Evolutionary conservation across 805 yeast genomes (phyloP), one percentile per base, ranked within the genome.

Genomic region (Diddensiella santjacobensis): DNA sequence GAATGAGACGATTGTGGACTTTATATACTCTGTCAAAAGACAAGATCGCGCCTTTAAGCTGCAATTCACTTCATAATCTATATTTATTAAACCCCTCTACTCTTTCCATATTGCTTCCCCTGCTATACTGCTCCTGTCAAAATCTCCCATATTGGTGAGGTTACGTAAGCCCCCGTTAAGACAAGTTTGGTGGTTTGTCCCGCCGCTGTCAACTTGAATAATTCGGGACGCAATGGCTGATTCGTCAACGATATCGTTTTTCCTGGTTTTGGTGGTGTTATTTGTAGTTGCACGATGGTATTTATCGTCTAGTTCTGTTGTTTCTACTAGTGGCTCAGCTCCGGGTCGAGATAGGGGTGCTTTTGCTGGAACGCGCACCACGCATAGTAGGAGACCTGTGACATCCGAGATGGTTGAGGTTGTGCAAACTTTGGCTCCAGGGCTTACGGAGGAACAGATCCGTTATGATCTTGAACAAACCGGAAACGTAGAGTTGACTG

Each of bases 1-100:
- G 61, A 80, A 83, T 49, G 98, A 91, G 58, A 80, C 85, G 26
- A 81, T 91, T 35, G 87, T 96, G 31, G 89, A 86, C 59, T 93
- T 91, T 63, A 72, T 93, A 47, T 93, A 91, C 69, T 83, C 86
- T 58, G 89, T 87, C 45, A 81, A 80, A 60, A 83, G 87, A 60
- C 87, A 86, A 58, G 53, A 53, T 24, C 48, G 50, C n/a, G 54
- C 56, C 18, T 57, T 57, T 53, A 56, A 56, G 51, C 43, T 57
- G 40, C 59, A 56, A 47, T 56, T 56, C 23, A 46, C 36, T 39
- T 33, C 43, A 13, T 49, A n/a, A n/a, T n/a, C n/a, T n/a, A n/a
- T n/a, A n/a, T n/a, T n/a, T n/a, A n/a, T n/a, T n/a, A n/a, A n/a
- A n/a, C n/a, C 22, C 37, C 22, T 38, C 8, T 26, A 26, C 8